Percentiles rank a stretch among this genome's conserved stretches.
Evolutionary conservation across 768 basidiomycete genomes (phyloP).

Genomic region (Tricholoma saponaceum): DNA sequence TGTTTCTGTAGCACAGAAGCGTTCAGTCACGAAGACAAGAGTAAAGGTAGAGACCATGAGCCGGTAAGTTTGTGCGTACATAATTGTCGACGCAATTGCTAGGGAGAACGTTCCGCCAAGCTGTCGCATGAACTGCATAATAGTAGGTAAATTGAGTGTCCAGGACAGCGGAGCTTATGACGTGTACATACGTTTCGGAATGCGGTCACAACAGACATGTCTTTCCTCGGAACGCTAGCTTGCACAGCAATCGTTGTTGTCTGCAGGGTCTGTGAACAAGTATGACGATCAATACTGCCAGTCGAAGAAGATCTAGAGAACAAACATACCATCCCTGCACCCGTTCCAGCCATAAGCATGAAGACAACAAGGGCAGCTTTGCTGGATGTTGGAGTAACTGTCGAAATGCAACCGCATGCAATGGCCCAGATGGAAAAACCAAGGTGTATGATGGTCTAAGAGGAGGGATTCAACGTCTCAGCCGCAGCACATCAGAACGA

Average conservation of each 20-base stretch:
- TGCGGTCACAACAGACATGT: neutral
- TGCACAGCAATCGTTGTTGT: slow-evolving; percentile 39
- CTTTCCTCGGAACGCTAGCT: neutral
- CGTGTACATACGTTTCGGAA: neutral
- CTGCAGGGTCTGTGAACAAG: slow-evolving; percentile 42
- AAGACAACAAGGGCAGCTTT: slow-evolving; percentile 52
- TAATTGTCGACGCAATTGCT: slow-evolving; percentile 56
- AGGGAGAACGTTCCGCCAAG: slow-evolving; percentile 69
- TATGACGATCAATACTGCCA: neutral
- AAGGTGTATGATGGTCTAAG: slow-evolving; percentile 49
- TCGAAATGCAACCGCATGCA: slow-evolving; percentile 68
- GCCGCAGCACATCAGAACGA: neutral
- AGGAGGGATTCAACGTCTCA: neutral
- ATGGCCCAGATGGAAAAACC: slow-evolving; percentile 71
- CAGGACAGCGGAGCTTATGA: neutral
- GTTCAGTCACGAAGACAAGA: neutral
- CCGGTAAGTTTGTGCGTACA: slow-evolving; percentile 28
- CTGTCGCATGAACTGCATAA: slow-evolving; percentile 54
- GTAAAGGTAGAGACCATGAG: neutral
- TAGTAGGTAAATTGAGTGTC: neutral
- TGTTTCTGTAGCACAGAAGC: slow-evolving; percentile 33
- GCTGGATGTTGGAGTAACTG: slow-evolving; percentile 44
- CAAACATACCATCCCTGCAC: slow-evolving; percentile 49
- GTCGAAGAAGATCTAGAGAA: neutral
- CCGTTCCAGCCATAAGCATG: slow-evolving; percentile 56